These are phyloP conservation scores for Lindgomyces ingoldianus DNA, from an alignment of 495 filamentous ascomycete species.

Conservation along the genomic window DNA sequence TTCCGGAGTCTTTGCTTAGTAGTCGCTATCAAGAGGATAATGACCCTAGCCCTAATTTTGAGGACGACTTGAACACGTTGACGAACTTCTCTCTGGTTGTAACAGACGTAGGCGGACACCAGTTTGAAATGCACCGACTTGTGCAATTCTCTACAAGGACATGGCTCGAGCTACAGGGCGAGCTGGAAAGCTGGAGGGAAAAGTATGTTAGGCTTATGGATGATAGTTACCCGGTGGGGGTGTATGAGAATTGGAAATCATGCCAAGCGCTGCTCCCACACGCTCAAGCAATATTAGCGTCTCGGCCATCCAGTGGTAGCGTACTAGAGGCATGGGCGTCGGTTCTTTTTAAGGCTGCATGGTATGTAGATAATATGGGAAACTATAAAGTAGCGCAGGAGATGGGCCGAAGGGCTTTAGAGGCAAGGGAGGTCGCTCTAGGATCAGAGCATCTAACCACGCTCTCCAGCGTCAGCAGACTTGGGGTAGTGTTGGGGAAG, in stretches of 20 bases:
- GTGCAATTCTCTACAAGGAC: conserved; percentile 51
- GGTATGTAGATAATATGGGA: conserved; percentile 1
- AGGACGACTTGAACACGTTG: conserved; percentile 27
- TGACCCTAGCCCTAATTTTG: conserved; percentile 5
- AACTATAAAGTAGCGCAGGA: conserved; percentile 9
- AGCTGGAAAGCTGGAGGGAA: conserved; percentile 48
- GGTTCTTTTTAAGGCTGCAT: conserved; percentile 21
- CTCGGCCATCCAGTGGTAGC: conserved; percentile 18
- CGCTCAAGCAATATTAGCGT: conserved; percentile 16
- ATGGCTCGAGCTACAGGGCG: conserved; percentile 48
- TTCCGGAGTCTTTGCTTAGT: conserved; percentile 33
- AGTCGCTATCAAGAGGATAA: conserved; percentile 8
- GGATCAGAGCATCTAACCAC: too few relatives aligned
- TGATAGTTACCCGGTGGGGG: too few relatives aligned
- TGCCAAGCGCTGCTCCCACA: too few relatives aligned
- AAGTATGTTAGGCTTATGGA: conserved; percentile 46
- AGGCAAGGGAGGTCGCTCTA: conserved; percentile 1
- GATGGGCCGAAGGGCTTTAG: background rate
- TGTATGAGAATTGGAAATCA: too few relatives aligned
- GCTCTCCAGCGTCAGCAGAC: too few relatives aligned
- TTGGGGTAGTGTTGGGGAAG: too few relatives aligned
- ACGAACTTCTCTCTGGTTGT: conserved; percentile 32
- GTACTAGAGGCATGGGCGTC: conserved; percentile 3
- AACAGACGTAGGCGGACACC: conserved; percentile 23
- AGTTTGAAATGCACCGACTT: conserved; percentile 54